Evolutionary conservation across 805 yeast genomes (phyloP).

Genomic region (Wickerhamomyces canadensis): DNA sequence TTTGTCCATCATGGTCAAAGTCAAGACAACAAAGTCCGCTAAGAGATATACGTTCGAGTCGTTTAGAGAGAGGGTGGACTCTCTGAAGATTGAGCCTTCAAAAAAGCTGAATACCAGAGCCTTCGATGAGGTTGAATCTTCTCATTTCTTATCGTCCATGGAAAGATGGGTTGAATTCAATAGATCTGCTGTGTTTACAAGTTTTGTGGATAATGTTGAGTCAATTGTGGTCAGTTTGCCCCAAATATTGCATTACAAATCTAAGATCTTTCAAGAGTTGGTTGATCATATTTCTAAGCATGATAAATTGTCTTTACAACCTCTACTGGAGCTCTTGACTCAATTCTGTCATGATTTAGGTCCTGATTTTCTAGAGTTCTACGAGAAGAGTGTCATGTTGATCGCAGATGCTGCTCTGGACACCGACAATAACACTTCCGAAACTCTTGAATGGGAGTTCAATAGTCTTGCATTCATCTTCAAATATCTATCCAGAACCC

Average conservation of each 20-base stretch:
- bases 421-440: slow-evolving; percentile 42
- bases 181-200: slow-evolving; percentile 63
- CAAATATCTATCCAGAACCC: slow-evolving; percentile 69
- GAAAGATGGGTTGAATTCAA: slow-evolving; percentile 89
- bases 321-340: slow-evolving; percentile 71
- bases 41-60: slow-evolving; percentile 64
- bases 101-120: slow-evolving; percentile 51
- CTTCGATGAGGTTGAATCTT: slow-evolving; percentile 65
- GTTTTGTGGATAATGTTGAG: slow-evolving; percentile 52
- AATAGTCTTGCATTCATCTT: slow-evolving; percentile 82
- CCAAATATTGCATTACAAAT: slow-evolving; percentile 69
- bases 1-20: slow-evolving; percentile 19
- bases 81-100: slow-evolving; percentile 76
- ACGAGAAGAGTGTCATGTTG: slow-evolving; percentile 43
- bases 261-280: slow-evolving; percentile 51
- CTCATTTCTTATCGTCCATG: slow-evolving; percentile 73
- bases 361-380: slow-evolving; percentile 77
- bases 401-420: slow-evolving; percentile 44
- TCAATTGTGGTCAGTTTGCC: slow-evolving; percentile 65
- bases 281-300: slow-evolving; percentile 40
- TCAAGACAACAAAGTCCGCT: slow-evolving; percentile 46
- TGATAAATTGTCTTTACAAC: slow-evolving; percentile 72
- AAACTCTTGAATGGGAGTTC: slow-evolving; percentile 78
- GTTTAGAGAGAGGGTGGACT: slow-evolving; percentile 79
- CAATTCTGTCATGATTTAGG: slow-evolving; percentile 92